Evolutionary conservation across 805 yeast genomes (phyloP).

Genomic region (Wickerhamomyces bisporus): DNA sequence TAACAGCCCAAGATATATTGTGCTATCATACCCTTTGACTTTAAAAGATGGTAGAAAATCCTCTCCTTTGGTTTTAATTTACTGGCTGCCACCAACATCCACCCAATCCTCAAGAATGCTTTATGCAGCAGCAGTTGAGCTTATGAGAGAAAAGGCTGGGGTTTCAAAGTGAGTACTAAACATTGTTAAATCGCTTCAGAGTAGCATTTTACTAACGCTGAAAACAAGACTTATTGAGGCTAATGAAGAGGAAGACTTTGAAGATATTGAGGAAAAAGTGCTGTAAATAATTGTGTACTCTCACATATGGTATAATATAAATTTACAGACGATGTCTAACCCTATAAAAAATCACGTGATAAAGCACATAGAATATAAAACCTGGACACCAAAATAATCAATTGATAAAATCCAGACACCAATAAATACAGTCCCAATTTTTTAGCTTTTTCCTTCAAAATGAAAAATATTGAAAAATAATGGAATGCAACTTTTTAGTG

Average conservation of each 20-base stretch:
- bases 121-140: constrained; percentile 86
- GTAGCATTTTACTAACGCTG: no score
- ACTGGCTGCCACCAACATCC: constrained; percentile 86
- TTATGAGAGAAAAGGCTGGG: constrained; percentile 57
- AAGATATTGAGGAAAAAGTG: constrained; percentile 39
- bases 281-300: no score
- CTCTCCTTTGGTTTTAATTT: constrained; percentile 73
- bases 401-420: no score
- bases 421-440: no score
- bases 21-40: constrained; percentile 71
- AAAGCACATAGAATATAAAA: neutral
- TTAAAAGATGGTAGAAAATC: constrained; percentile 66
- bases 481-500: constrained; percentile 4
- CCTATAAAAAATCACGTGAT: neutral
- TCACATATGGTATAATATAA: neutral
- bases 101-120: constrained; percentile 80
- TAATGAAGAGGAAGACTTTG: constrained; percentile 68
- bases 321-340: neutral
- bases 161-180: constrained; percentile 24
- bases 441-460: no score
- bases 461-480: constrained; percentile 1
- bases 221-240: constrained; percentile 55
- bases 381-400: constrained; percentile 1
- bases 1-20: constrained; percentile 69
- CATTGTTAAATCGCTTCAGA: no score